A percentile compares a stretch with the other conserved stretches of the same genome.
phyloP scores from a whole-genome alignment of 306 rosid genomes.

The Lotus japonicus region DNA sequence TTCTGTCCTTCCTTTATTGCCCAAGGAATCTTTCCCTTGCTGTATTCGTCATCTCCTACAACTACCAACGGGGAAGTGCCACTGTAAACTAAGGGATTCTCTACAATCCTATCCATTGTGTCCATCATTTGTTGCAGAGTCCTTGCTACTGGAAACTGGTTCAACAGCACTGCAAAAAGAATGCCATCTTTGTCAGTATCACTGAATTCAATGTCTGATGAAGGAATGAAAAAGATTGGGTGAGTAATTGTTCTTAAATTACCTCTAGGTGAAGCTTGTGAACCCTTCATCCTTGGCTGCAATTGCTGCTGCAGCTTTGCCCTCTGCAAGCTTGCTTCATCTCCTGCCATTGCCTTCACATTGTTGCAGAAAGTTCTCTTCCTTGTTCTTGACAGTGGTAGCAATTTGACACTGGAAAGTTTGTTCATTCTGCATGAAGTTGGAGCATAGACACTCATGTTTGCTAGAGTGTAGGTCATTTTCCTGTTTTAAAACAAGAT shows the following conservation, averaged over 20 bases:
- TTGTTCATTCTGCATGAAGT: conserved; percentile 18
- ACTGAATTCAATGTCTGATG: background rate
- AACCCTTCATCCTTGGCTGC: conserved; percentile 14
- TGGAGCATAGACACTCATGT: conserved; percentile 11
- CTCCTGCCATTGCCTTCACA: conserved; percentile 21
- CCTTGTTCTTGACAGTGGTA: conserved; percentile 1
- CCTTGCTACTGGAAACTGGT: conserved; percentile 30
- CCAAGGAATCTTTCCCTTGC: conserved; percentile 24
- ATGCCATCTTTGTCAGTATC: background rate
- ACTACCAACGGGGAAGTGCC: conserved; percentile 20
- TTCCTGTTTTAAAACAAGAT: background rate
- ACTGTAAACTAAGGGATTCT: conserved; percentile 14
- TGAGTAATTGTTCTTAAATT: background rate
- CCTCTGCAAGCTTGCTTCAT: conserved; percentile 16
- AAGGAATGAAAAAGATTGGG: background rate
- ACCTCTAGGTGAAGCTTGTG: conserved; percentile 27
- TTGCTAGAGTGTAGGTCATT: conserved; percentile 19
- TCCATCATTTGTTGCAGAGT: conserved; percentile 35
- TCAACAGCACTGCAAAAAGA: conserved; percentile 9
- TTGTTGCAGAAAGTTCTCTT: background rate
- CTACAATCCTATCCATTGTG: conserved; percentile 33
- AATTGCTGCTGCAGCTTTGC: conserved; percentile 9
- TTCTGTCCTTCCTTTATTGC: conserved; percentile 25
- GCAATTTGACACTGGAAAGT: background rate
- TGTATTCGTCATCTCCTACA: conserved; percentile 8